These are phyloP conservation scores for Erodium moschatum DNA, from an alignment of 441 rosid genomes.

Conservation along the genomic window DNA sequence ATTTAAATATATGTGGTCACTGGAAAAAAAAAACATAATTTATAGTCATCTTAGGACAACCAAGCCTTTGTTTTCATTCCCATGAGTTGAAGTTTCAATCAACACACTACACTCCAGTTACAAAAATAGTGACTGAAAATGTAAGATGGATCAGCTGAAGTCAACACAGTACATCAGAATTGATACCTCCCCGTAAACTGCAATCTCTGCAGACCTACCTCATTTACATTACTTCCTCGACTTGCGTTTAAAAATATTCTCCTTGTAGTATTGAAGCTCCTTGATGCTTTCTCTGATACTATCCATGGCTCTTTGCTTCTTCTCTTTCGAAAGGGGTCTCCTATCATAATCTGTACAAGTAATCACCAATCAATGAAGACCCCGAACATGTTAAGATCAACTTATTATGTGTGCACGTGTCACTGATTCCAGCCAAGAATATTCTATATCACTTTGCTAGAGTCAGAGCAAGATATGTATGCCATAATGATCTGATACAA, in stretches of 20 bases:
- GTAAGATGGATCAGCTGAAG: background rate
- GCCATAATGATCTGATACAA: background rate
- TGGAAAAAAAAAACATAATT: too few relatives aligned
- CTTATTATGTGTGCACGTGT: background rate
- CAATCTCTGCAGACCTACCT: background rate
- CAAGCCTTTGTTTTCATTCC: too few relatives aligned
- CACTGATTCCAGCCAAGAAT: background rate
- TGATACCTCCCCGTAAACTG: background rate
- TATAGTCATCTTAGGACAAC: too few relatives aligned
- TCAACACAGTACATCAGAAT: background rate
- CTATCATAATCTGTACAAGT: slow-evolving; percentile 36
- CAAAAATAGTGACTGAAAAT: background rate
- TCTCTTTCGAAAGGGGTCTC: slow-evolving; percentile 60
- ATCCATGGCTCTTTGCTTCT: slow-evolving; percentile 79
- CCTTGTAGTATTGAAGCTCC: slow-evolving; percentile 77
- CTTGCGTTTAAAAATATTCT: slow-evolving; percentile 51
- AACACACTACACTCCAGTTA: too few relatives aligned
- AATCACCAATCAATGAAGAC: too few relatives aligned
- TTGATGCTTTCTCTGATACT: slow-evolving; percentile 78
- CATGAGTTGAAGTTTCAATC: too few relatives aligned
- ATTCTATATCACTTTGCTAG: background rate
- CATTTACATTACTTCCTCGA: slow-evolving; percentile 28
- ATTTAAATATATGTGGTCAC: too few relatives aligned
- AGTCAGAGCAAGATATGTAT: background rate
- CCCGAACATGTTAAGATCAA: background rate